These are phyloP conservation scores for Platanus orientalis DNA, from an alignment of 164 flowering plant species.

Conservation along the genomic window DNA sequence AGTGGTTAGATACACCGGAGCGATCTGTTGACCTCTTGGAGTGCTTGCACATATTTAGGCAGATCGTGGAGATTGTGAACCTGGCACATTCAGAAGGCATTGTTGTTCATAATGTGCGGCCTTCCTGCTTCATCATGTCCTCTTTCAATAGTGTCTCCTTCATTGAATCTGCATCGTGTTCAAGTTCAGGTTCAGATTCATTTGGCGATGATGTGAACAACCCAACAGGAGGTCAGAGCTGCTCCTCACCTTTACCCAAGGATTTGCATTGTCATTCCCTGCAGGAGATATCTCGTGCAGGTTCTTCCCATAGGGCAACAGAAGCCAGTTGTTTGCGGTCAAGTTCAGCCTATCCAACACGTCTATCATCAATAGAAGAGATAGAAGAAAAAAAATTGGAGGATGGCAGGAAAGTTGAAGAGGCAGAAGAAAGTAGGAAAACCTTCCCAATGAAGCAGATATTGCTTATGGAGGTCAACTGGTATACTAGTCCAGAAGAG, in stretches of 20 bases:
- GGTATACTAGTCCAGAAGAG: slow-evolving; percentile 98
- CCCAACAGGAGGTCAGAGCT: slow-evolving; percentile 29
- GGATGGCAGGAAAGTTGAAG: slow-evolving; percentile 24
- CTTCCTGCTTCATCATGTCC: slow-evolving; percentile 94
- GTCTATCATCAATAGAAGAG: slow-evolving; percentile 27
- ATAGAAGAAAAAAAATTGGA: slow-evolving; percentile 25
- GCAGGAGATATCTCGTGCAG: slow-evolving; percentile 11
- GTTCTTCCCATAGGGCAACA: slow-evolving; percentile 28
- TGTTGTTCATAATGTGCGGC: slow-evolving; percentile 83
- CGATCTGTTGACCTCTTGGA: slow-evolving; percentile 66
- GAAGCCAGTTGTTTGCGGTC: slow-evolving; percentile 57
- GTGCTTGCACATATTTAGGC: slow-evolving; percentile 83
- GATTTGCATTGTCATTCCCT: slow-evolving; percentile 22
- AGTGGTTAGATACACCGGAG: slow-evolving; percentile 85
- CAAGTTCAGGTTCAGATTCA: slow-evolving; percentile 85
- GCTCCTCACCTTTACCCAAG: slow-evolving; percentile 23
- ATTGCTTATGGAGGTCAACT: slow-evolving; percentile 65
- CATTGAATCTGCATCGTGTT: slow-evolving; percentile 91
- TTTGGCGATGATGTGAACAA: slow-evolving; percentile 42
- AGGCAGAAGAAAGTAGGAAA: slow-evolving; percentile 41
- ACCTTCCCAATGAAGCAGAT: slow-evolving; percentile 73
- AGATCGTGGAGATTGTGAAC: slow-evolving; percentile 77
- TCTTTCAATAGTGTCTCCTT: slow-evolving; percentile 83
- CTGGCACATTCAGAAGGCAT: slow-evolving; percentile 86
- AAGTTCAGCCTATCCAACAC: slow-evolving; percentile 27